Conservation (phyloP, 2,329 filamentous ascomycete genomes). For the Elsinoe fawcettii region DNA sequence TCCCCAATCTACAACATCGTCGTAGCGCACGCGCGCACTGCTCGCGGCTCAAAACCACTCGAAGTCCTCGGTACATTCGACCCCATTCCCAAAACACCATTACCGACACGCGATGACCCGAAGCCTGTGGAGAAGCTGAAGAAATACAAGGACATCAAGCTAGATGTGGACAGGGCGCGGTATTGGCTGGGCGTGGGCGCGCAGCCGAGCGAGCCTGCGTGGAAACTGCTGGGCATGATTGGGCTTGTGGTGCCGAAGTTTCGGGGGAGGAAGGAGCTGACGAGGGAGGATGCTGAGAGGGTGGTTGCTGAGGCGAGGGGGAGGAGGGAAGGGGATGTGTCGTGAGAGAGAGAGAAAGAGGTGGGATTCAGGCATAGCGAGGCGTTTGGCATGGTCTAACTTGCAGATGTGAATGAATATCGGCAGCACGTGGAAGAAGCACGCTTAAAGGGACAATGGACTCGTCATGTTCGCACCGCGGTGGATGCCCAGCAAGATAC, state of each 20-base stretch:
- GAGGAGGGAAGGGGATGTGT: background rate
- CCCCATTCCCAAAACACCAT: constrained; percentile 45
- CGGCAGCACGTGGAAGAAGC: too few species aligned
- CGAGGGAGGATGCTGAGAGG: background rate
- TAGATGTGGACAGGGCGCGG: constrained; percentile 71
- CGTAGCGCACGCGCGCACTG: constrained; percentile 81
- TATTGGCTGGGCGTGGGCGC: constrained; percentile 98
- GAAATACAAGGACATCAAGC: constrained; percentile 82
- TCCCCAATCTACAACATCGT: constrained; percentile 97
- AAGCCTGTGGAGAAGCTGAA: constrained; percentile 47
- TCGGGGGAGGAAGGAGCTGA: constrained; percentile 14
- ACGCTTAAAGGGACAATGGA: too few species aligned
- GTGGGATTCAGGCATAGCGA: background rate
- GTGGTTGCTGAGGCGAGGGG: background rate
- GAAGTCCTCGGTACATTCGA: constrained; percentile 75
- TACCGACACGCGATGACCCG: constrained; percentile 11
- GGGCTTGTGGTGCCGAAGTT: constrained; percentile 37
- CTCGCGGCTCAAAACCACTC: constrained; percentile 78
- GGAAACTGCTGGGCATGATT: constrained; percentile 72
- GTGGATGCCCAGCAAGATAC: too few species aligned
- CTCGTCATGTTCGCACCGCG: too few species aligned
- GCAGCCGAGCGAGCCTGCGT: constrained; percentile 83
- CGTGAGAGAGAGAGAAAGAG: background rate
- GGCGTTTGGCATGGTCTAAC: background rate
- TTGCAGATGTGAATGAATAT: background rate